These are phyloP conservation scores for Coriolopsis trogii DNA, from an alignment of 1,284 basidiomycete species.

Conservation along the genomic window DNA sequence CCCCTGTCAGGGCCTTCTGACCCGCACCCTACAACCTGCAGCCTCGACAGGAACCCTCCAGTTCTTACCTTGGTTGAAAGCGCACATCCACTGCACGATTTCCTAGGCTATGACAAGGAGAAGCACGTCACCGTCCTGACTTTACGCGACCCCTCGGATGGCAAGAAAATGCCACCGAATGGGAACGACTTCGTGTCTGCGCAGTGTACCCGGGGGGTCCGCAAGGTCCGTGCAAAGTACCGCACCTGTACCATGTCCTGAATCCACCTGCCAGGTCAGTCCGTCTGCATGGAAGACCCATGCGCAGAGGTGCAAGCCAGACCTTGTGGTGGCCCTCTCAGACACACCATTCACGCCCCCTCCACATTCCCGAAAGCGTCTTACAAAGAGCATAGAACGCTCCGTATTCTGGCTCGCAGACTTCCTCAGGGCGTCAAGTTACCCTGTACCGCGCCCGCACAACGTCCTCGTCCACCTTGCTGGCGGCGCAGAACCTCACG, in stretches of 20 bases:
- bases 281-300: constrained; percentile 57
- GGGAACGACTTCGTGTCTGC: constrained; percentile 58
- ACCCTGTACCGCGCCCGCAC: not conserved
- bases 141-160: constrained; percentile 67
- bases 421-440: constrained; percentile 39
- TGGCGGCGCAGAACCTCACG: constrained; percentile 56
- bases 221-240: constrained; percentile 50
- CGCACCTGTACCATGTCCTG: not conserved
- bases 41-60: constrained; percentile 64
- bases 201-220: constrained; percentile 67
- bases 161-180: constrained; percentile 70
- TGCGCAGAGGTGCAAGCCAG: constrained; percentile 57
- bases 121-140: constrained; percentile 61
- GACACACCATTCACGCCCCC: constrained; percentile 68
- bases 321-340: constrained; percentile 70
- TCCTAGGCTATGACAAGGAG: constrained; percentile 54
- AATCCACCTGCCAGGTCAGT: constrained; percentile 47
- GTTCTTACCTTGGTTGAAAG: constrained; percentile 57
- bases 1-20: constrained; percentile 1
- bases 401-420: constrained; percentile 63
- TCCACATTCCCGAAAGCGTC: constrained; percentile 71
- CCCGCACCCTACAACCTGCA: no score
- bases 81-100: constrained; percentile 54
- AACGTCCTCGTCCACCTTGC: constrained; percentile 64
- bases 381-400: constrained; percentile 74